phyloP scores from a whole-genome alignment of 2,329 filamentous ascomycete species.

The Periconia sp. region DNA sequence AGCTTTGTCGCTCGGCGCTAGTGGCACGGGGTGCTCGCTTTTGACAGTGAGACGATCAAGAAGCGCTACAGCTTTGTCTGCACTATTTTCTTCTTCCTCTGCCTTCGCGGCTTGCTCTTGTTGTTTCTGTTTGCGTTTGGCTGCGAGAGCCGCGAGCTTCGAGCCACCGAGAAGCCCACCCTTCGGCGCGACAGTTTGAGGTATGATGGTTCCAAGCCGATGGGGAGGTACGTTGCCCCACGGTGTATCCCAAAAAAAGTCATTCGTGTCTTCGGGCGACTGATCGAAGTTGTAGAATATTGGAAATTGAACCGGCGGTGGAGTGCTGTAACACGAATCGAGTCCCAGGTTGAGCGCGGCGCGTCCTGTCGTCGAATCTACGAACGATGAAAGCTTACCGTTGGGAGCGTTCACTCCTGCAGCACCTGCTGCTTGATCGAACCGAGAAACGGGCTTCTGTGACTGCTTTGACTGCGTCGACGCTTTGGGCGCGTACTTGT shows the following conservation, averaged over 20 bases:
- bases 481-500: constrained; percentile 30
- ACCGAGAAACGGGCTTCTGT: constrained; percentile 45
- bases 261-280: background rate
- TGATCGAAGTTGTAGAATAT: constrained; percentile 1
- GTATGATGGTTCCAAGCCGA: constrained; percentile 63
- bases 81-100: constrained; percentile 16
- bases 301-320: background rate
- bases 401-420: constrained; percentile 44
- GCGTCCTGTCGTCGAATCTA: constrained; percentile 11
- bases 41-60: constrained; percentile 47
- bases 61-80: constrained; percentile 43
- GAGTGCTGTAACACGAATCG: background rate
- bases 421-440: constrained; percentile 48
- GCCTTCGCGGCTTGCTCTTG: constrained; percentile 60
- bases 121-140: constrained; percentile 81
- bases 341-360: constrained; percentile 1
- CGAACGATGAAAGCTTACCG: constrained; percentile 47
- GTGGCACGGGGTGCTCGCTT: constrained; percentile 8
- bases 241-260: constrained; percentile 79
- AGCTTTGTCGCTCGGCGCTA: background rate
- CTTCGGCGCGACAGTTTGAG: constrained; percentile 57
- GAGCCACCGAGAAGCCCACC: constrained; percentile 81
- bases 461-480: constrained; percentile 35
- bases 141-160: constrained; percentile 87
- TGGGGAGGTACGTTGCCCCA: constrained; percentile 75